Percentiles rank a stretch among this genome's conserved stretches.
Conservation (phyloP, 2,329 filamentous ascomycete species). For the Penicillium polonicum region DNA sequence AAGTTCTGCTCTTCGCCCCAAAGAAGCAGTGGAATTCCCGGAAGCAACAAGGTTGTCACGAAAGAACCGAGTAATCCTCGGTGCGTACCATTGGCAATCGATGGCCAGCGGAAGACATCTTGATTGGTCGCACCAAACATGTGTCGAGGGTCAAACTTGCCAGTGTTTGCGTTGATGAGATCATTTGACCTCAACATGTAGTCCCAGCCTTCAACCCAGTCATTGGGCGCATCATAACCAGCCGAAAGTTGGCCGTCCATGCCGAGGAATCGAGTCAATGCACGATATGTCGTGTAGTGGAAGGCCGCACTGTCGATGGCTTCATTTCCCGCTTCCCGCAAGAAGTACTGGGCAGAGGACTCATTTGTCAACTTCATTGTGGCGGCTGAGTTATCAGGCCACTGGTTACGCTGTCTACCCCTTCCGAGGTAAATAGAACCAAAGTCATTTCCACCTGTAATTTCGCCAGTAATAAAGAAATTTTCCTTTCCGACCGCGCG, state of each 20-base stretch:
- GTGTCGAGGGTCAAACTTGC: conserved; percentile 62
- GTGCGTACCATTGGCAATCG: conserved; percentile 54
- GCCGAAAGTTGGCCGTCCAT: conserved; percentile 57
- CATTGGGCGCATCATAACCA: conserved; percentile 52
- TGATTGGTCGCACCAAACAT: conserved; percentile 65
- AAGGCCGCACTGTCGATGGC: conserved; percentile 63
- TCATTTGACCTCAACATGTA: conserved; percentile 58
- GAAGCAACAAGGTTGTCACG: conserved; percentile 59
- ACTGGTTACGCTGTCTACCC: conserved; percentile 56
- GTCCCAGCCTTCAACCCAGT: conserved; percentile 58
- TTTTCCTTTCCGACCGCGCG: conserved; percentile 57
- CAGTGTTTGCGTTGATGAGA: conserved; percentile 59
- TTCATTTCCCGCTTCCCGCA: conserved; percentile 53
- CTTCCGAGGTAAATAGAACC: conserved; percentile 62
- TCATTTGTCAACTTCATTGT: conserved; percentile 52
- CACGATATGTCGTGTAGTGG: conserved; percentile 62
- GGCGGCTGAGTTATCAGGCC: conserved; percentile 40
- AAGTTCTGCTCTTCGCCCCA: conserved; percentile 67
- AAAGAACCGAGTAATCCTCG: conserved; percentile 58
- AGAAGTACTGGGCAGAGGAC: conserved; percentile 47
- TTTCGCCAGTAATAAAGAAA: conserved; percentile 64
- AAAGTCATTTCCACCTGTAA: conserved; percentile 62
- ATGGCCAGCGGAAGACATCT: conserved; percentile 65
- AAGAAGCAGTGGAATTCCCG: conserved; percentile 59
- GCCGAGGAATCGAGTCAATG: conserved; percentile 59